phyloP scores from a whole-genome alignment of 148 eudicot species.

The Beta vulgaris region DNA sequence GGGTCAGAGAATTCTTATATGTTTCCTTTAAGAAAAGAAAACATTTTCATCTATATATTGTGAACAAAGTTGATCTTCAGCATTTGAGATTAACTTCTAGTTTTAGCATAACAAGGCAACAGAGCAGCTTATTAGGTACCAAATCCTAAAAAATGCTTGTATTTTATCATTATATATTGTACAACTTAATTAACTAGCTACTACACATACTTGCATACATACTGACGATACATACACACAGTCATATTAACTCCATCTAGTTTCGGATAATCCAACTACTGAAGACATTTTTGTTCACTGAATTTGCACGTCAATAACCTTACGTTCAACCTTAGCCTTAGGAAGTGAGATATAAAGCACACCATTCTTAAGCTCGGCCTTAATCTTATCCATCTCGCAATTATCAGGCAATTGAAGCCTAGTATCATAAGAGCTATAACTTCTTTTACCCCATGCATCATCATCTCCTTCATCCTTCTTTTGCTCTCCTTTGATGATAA shows the following conservation, averaged over 20 bases:
- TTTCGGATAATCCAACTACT: background rate
- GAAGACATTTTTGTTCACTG: conserved; percentile 13
- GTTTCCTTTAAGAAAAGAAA: no score
- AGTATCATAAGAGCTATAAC: conserved; percentile 48
- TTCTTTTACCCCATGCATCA: conserved; percentile 38
- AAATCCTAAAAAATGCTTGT: background rate
- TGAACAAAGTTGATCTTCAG: no score
- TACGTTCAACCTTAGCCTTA: conserved; percentile 47
- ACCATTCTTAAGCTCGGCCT: conserved; percentile 71
- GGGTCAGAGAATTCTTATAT: no score
- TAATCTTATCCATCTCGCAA: conserved; percentile 55
- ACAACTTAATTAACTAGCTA: background rate
- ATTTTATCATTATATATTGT: no score
- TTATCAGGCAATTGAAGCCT: conserved; percentile 59
- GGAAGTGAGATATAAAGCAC: conserved; percentile 63
- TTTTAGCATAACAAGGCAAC: background rate
- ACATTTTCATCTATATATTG: no score
- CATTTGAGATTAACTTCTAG: background rate
- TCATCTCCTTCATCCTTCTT: conserved; percentile 36
- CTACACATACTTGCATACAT: background rate
- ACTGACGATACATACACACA: background rate
- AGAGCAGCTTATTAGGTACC: background rate
- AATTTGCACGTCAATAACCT: conserved; percentile 62
- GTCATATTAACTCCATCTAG: background rate
- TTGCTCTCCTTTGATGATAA: conserved; percentile 54